Evolutionary conservation across 2,329 filamentous ascomycete genomes (phyloP), one percentile per base, ranked within the genome.

Genomic region (Colletotrichum sp.): DNA sequence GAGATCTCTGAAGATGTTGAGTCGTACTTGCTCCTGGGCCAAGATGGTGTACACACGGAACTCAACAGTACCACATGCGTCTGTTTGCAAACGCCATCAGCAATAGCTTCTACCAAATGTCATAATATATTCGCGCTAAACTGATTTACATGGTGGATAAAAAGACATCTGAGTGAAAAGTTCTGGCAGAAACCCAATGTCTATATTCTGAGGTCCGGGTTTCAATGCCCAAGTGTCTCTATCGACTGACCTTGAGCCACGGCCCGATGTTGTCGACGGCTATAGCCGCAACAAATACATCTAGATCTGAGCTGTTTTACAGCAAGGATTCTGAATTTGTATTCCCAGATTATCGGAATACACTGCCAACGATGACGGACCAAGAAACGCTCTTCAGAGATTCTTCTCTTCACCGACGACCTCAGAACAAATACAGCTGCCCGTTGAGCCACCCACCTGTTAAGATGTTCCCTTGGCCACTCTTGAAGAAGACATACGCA

Each of bases 401-500:
- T 43, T n/a, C 36, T 1, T 4, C 18, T n/a, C 16, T n/a, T 6
- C 39, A 43, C 4, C 18, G 39, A 43, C 18, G 18, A n/a, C 4
- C 18, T 43, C 5, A n/a, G 39, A 43, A 18, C 8, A 9, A 5
- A 43, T 0, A 43, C 18, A 10, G 18, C 39, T 4, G 0, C 39
- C 18, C 8, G 0, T n/a, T 6, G 39, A 43, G 39, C 39, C 39
- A 43, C 0, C 36, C 0, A 39, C 2, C 7, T 0, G 36, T 39
- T 18, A 5, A 1, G 4, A 39, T 39, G 3, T 1, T 13, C 4
- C 24, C 24, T 24, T 24, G 24, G 24, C 24, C 24, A 24, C 24
- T 24, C 24, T 24, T 24, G 24, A 24, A 24, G 24, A 24, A 24
- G 24, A 24, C 24, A 24, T 24, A 24, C 24, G 24, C 24, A 24